Percentiles rank a stretch among this genome's conserved stretches.
phyloP scores from a whole-genome alignment of 495 filamentous ascomycete species.

The Neohortaea acidophila region DNA sequence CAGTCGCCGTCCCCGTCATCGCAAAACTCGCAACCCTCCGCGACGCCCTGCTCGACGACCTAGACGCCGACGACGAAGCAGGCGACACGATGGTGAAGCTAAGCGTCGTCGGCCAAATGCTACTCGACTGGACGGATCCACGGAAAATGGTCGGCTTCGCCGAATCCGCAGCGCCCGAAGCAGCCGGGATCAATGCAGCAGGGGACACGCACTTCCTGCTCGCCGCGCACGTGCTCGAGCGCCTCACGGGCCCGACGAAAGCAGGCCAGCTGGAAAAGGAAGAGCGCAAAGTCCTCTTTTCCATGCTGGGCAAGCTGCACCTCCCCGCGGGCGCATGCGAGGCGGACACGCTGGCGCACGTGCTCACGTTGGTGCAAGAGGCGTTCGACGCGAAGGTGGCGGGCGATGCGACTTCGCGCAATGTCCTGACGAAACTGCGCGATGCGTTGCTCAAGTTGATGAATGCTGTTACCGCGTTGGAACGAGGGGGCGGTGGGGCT shows the following conservation, averaged over 20 bases:
- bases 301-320: constrained; percentile 69
- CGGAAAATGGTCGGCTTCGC: constrained; percentile 64
- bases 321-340: constrained; percentile 37
- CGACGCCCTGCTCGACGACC: constrained; percentile 39
- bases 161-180: constrained; percentile 29
- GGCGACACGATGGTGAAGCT: constrained; percentile 39
- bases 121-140: constrained; percentile 94
- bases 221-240: constrained; percentile 46
- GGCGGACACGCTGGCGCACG: constrained; percentile 21
- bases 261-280: constrained; percentile 46
- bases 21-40: constrained; percentile 41
- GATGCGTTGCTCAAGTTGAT: constrained; percentile 15
- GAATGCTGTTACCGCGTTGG: constrained; percentile 13
- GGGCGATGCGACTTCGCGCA: constrained; percentile 21
- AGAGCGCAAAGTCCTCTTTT: constrained; percentile 67
- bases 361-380: constrained; percentile 23
- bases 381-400: constrained; percentile 21
- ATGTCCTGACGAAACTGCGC: constrained; percentile 22
- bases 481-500: constrained; percentile 16
- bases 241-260: constrained; percentile 31
- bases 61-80: constrained; percentile 52
- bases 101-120: constrained; percentile 54
- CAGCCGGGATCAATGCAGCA: constrained; percentile 30
- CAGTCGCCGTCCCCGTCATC: constrained; percentile 51
- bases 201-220: constrained; percentile 54